Conservation (phyloP, 129 eudicot species). For the Ambrosia trifida region DNA sequence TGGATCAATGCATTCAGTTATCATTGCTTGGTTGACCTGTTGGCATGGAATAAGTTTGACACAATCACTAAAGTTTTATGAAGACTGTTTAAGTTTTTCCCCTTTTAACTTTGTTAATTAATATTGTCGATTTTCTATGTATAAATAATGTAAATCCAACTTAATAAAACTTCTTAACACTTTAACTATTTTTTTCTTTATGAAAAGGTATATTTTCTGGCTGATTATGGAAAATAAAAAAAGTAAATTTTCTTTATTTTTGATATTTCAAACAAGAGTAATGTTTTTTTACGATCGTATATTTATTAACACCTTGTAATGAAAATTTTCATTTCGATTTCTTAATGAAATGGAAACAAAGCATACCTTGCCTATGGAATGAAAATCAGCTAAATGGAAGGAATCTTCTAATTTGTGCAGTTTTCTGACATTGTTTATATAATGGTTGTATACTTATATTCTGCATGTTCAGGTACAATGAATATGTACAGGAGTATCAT, state of each 20-base stretch:
- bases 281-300: background rate
- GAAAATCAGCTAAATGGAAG: too few relatives aligned
- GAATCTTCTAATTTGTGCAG: background rate
- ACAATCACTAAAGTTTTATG: background rate
- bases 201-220: background rate
- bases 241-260: background rate
- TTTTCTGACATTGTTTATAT: slow-evolving; percentile 19
- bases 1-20: background rate
- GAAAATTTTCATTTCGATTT: too few relatives aligned
- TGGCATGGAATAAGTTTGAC: background rate
- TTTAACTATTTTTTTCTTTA: background rate
- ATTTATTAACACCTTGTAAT: too few relatives aligned
- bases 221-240: background rate
- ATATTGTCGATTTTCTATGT: background rate
- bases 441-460: slow-evolving; percentile 16
- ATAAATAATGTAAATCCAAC: background rate
- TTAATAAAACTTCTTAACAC: background rate
- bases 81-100: background rate
- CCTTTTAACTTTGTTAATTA: background rate
- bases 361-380: too few relatives aligned
- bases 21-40: background rate
- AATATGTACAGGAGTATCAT: slow-evolving; percentile 76
- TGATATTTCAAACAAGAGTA: background rate
- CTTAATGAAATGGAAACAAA: too few relatives aligned
- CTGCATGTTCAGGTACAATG: slow-evolving; percentile 66